phyloP scores from a whole-genome alignment of 768 basidiomycete species.

The Boletus pseudo-olivaceus region DNA sequence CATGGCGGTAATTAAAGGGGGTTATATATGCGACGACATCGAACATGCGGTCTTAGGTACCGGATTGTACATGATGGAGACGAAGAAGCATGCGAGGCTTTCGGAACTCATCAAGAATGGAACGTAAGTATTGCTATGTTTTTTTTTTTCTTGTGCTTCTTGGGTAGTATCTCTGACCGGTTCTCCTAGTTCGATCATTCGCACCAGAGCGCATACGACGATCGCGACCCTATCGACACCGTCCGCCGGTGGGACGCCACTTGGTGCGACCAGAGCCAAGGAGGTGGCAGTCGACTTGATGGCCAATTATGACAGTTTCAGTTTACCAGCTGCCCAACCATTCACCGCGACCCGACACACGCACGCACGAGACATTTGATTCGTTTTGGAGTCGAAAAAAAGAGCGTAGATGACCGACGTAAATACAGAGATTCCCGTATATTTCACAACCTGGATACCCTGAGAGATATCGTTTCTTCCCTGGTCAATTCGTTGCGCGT shows the following conservation, averaged over 20 bases:
- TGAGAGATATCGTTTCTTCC: not conserved
- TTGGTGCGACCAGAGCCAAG: conserved; percentile 63
- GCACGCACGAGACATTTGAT: conserved; percentile 1
- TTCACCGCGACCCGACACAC: not conserved
- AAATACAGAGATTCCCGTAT: conserved; percentile 3
- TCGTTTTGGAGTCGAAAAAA: not conserved
- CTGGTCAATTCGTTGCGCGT: not conserved
- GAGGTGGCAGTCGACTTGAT: conserved; percentile 53
- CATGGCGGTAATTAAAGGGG: conserved; percentile 13
- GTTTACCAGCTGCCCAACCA: not conserved
- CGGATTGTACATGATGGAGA: conserved; percentile 56
- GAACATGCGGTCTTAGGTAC: conserved; percentile 41
- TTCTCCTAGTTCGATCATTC: conserved; percentile 31
- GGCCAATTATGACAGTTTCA: not conserved
- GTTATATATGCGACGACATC: conserved; percentile 6
- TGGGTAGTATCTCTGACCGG: not conserved
- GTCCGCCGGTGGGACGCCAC: conserved; percentile 16
- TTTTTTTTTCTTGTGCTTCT: conserved; percentile 4
- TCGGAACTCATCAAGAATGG: conserved; percentile 53
- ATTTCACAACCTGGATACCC: conserved; percentile 9
- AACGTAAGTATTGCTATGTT: conserved; percentile 36
- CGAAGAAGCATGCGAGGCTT: conserved; percentile 48
- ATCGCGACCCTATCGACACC: conserved; percentile 15
- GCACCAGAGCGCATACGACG: conserved; percentile 36
- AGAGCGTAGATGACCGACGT: not conserved